Percentiles rank a stretch among this genome's conserved stretches.
Evolutionary conservation across 371 early-diverging fungal genomes (phyloP).

Genomic region (Mortierella sp.): DNA sequence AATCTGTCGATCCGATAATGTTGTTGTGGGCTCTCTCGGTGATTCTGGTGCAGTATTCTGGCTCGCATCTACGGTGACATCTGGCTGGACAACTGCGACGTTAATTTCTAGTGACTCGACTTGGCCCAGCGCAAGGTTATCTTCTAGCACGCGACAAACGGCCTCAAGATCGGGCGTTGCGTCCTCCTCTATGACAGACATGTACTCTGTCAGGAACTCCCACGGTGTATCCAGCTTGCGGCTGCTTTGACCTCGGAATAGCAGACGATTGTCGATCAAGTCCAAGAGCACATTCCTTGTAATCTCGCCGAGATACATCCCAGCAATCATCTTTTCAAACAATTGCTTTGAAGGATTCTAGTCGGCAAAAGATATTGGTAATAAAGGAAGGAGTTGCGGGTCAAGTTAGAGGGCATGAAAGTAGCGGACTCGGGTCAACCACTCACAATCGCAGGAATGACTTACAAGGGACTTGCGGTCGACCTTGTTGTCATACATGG

Average conservation of each 20-base stretch:
- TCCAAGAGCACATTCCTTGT: conserved; percentile 81
- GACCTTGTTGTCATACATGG: conserved; percentile 86
- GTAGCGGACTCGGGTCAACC: background rate
- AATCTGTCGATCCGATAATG: conserved; percentile 80
- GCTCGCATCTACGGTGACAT: background rate
- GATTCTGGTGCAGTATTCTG: background rate
- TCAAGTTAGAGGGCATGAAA: background rate
- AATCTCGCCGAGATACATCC: conserved; percentile 96
- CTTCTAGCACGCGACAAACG: conserved; percentile 79
- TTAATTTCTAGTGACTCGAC: background rate
- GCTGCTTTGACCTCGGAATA: conserved; percentile 79
- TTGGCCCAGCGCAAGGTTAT: background rate
- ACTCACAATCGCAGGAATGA: background rate
- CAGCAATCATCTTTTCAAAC: conserved; percentile 95
- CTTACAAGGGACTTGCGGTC: conserved; percentile 80
- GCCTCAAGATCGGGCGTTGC: conserved; percentile 70
- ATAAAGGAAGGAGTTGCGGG: background rate
- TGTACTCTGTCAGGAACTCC: conserved; percentile 90
- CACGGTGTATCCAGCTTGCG: conserved; percentile 76
- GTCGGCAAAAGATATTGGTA: no score
- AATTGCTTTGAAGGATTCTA: conserved; percentile 82
- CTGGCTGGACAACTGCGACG: background rate
- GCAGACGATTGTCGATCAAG: conserved; percentile 80
- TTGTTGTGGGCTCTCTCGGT: conserved; percentile 59
- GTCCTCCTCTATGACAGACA: conserved; percentile 92